A percentile compares a stretch with the other conserved stretches of the same genome.
Evolutionary conservation across 2,329 filamentous ascomycete species (phyloP).

Genomic region (Stenocarpella maydis): DNA sequence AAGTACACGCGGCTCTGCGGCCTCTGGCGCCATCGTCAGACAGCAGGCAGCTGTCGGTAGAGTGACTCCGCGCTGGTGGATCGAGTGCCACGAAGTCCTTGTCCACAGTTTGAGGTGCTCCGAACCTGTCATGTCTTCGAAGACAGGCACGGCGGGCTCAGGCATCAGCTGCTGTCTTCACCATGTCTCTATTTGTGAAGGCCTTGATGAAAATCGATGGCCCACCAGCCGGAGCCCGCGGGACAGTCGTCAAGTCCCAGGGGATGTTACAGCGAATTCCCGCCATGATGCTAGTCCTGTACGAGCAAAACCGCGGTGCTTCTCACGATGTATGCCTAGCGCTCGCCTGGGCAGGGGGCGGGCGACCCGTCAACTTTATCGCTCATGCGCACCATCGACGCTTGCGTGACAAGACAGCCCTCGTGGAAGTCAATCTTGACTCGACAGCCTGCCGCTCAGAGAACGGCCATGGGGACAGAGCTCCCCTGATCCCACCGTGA

Average conservation of each 20-base stretch:
- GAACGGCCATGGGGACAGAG: background rate
- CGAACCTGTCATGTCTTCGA: background rate
- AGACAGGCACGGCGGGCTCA: background rate
- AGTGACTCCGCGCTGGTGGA: background rate
- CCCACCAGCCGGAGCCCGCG: background rate
- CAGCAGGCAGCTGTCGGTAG: background rate
- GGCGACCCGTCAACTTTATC: background rate
- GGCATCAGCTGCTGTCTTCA: background rate
- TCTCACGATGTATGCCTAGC: background rate
- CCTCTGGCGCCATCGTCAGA: background rate
- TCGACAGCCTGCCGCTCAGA: background rate
- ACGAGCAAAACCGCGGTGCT: background rate
- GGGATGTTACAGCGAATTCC: background rate
- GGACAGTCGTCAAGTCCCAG: background rate
- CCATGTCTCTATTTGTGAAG: background rate
- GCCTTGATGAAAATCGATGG: background rate
- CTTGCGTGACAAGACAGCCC: background rate
- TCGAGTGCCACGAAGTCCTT: conserved; percentile 9
- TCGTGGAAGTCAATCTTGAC: background rate
- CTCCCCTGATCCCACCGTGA: conserved; percentile 11
- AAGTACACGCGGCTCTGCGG: background rate
- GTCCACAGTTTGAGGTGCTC: background rate
- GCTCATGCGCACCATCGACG: background rate
- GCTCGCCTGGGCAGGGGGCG: background rate
- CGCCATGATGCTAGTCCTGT: background rate